phyloP scores from a whole-genome alignment of 2,329 filamentous ascomycete species.

The Neonectria hederae region DNA sequence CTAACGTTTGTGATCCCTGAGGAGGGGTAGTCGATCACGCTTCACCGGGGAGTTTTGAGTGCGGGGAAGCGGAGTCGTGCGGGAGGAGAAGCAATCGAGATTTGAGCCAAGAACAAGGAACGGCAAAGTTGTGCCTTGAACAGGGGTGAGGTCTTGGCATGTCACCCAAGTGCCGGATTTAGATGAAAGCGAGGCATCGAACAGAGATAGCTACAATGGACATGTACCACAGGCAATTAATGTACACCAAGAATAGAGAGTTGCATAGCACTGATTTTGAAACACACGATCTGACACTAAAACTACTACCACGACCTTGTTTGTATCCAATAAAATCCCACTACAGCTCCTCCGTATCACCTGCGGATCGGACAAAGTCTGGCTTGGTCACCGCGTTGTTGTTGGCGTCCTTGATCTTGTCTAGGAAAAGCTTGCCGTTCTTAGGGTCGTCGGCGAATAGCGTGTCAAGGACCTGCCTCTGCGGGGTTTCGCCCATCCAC shows the following conservation, averaged over 20 bases:
- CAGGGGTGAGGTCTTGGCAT: not conserved
- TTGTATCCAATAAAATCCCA: not conserved
- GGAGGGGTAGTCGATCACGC: not conserved
- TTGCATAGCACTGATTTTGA: too few relatives aligned
- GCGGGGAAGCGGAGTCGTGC: conserved; percentile 12
- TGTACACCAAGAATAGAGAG: not conserved
- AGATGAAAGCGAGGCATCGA: too few relatives aligned
- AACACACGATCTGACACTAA: not conserved
- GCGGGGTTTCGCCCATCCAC: conserved; percentile 78
- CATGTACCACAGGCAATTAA: too few relatives aligned
- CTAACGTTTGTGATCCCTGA: too few relatives aligned
- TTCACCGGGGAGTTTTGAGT: not conserved
- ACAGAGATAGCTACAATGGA: not conserved
- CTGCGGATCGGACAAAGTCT: conserved; percentile 28
- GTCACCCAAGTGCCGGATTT: not conserved
- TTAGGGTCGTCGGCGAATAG: conserved; percentile 70
- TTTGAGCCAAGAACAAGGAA: not conserved
- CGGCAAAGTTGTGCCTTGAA: not conserved
- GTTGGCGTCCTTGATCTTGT: conserved; percentile 68
- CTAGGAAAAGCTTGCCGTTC: conserved; percentile 69
- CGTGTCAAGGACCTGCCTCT: conserved; percentile 72
- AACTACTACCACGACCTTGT: not conserved
- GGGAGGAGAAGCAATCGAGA: not conserved
- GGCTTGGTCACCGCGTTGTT: conserved; percentile 63
- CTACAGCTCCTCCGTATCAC: not conserved